Conservation (phyloP, 345 rosid species). For the Melaleuca quinquenervia region DNA sequence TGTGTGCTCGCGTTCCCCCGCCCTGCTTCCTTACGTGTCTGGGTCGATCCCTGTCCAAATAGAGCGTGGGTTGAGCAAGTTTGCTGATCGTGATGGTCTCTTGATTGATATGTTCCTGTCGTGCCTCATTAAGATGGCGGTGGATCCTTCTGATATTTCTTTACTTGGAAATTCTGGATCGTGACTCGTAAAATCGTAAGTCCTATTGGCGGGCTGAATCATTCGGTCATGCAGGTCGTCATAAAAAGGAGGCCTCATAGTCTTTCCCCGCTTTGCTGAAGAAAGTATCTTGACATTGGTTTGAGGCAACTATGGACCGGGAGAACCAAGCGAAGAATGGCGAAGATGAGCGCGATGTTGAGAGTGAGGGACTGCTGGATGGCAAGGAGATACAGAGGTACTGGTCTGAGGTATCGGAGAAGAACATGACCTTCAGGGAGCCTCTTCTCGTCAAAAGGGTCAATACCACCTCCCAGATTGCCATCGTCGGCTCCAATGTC, state of each 20-base stretch:
- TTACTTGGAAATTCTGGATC: neutral
- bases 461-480: slow-evolving; percentile 39
- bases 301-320: slow-evolving; percentile 5
- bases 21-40: neutral
- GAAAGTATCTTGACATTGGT: neutral
- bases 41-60: neutral
- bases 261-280: neutral
- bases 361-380: slow-evolving; percentile 5
- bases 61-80: neutral
- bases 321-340: slow-evolving; percentile 1
- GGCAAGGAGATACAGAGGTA: slow-evolving; percentile 10
- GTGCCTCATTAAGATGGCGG: neutral
- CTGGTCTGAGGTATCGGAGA: slow-evolving; percentile 5
- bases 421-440: slow-evolving; percentile 9
- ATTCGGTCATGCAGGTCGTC: neutral
- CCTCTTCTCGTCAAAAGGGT: slow-evolving; percentile 30
- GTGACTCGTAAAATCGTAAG: neutral
- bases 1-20: neutral
- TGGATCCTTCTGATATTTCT: neutral
- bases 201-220: neutral
- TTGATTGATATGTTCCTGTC: neutral
- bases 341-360: slow-evolving; percentile 12
- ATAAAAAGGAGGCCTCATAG: neutral
- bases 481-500: slow-evolving; percentile 32
- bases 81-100: neutral